Evolutionary conservation across 306 rosid genomes (phyloP), one percentile per base, ranked within the genome.

Genomic region (Sphenostylis stenocarpa): DNA sequence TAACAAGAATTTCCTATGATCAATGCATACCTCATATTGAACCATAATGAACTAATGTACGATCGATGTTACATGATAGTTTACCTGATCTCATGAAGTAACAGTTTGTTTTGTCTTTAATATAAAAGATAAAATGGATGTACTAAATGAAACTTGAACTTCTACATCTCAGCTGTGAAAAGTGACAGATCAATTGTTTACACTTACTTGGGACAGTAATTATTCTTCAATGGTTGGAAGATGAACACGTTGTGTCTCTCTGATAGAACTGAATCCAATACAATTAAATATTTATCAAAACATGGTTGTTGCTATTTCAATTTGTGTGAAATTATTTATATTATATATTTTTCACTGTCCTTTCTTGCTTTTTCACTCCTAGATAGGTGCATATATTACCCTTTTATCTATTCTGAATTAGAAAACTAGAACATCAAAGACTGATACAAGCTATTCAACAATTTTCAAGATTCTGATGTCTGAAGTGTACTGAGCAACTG

Each of bases 121-220:
- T 58, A 38, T 51, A 14, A 84, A 80, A 76, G 84, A 28, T 64
- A 80, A 80, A 80, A 74, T 41, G 33, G n/a, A 21, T 39, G 84
- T 69, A 70, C 81, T n/a, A 75, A 74, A 57, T 71, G 31, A 76
- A 58, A 61, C 66, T 20, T 49, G 14, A 80, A 47, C 66, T 71
- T 77, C 72, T 73, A 65, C 81, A 70, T 24, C 34, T 70, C 43
- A 20, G 57, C 4, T 47, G 28, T 13, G 75, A 70, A 80, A 84
- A 81, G 79, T 76, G 74, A 70, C 69, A 72, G 6, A 20, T 69
- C 44, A 41, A 65, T 24, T 49, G 41, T 61, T 33, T 48, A 28
- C 56, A 16, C 29, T 12, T 19, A 64, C 70, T 4, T 13, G 67
- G 41, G 1, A 43, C 78, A 70, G 75, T 45, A 17, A 63, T 2